Base-by-base conservation (phyloP, 179 eudicot species). In the Silene vulgaris region DNA sequence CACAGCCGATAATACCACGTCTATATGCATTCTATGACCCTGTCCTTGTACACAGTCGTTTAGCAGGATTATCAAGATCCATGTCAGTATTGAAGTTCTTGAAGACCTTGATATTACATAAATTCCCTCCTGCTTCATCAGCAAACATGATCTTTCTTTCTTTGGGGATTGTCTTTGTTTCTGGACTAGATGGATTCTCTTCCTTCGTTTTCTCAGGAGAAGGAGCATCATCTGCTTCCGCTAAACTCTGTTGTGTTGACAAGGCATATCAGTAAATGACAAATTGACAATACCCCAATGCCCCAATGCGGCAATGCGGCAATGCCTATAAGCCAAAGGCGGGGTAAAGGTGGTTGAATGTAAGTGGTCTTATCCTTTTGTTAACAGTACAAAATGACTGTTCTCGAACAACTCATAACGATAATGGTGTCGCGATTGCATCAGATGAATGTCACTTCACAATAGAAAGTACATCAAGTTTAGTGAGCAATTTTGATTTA, bases 61-160 rank as follows among this genome's bases (percentile, higher is more conserved):
- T 19, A 26, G 19, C 35, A 5, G 35, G 76, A 77, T 72, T 29
- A 63, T 45, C 74, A 28, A 69, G 57, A 40, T 45, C 68, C 30
- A 48, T 20, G 29, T 63, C 61, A 45, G 54, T 29, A 69, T 77
- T 70, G 17, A 65, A 29, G 5, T 72, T 67, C 71, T 87, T 86
- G 26, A 87, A 87, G 23, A 86, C 71, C 82, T 79, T 89, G 78
- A 94, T 87, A 54, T 90, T 83, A 59, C 98, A 94, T 37, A 94
- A 89, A 56, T 74, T 84, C 59, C 92, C 93, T 60, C 98, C 98
- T 52, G 87, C 97, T 88, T 94, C 98, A 74, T 94, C 96, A 3
- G 99, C 99, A 76, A 95, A 95, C 14, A 62, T 80, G 68, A 95
- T 92, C 83, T 85, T 92, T 78, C 85, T 81, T 76, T 77, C 86